These are phyloP conservation scores for Skeletonema costatum DNA, from an alignment of 108 stramenopile species.

Conservation along the genomic window DNA sequence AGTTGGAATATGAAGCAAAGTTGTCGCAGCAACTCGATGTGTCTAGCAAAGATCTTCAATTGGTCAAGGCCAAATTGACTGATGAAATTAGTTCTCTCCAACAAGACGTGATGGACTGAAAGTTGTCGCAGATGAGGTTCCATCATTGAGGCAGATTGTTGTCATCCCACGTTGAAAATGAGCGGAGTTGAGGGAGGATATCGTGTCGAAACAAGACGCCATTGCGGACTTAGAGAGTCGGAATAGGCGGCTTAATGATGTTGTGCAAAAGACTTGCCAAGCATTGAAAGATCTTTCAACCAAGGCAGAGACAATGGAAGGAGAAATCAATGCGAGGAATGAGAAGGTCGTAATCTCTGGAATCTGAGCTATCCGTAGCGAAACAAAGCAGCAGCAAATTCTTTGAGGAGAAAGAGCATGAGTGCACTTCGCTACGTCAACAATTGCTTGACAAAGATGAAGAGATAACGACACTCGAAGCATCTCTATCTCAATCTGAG, in stretches of 20 bases:
- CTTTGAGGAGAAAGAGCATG: not conserved
- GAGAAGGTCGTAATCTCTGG: slow-evolving; percentile 21
- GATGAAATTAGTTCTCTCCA: slow-evolving; percentile 14
- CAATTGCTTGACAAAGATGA: slow-evolving; percentile 12
- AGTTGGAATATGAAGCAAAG: slow-evolving; percentile 26
- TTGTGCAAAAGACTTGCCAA: not conserved
- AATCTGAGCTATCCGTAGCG: slow-evolving; percentile 6
- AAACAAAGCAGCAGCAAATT: not conserved
- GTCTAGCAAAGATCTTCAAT: slow-evolving; percentile 3
- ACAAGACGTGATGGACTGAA: slow-evolving; percentile 10
- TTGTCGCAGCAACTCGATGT: slow-evolving; percentile 9
- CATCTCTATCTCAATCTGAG: not conserved
- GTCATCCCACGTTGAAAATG: not conserved
- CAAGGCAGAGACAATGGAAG: not conserved
- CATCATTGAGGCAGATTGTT: slow-evolving; percentile 10
- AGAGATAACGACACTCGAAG: slow-evolving; percentile 7
- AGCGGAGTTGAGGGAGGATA: slow-evolving; percentile 21
- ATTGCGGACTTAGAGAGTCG: slow-evolving; percentile 25
- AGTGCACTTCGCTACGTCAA: not conserved
- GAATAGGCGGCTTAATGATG: slow-evolving; percentile 4
- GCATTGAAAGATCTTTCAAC: slow-evolving; percentile 1
- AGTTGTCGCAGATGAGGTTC: slow-evolving; percentile 17
- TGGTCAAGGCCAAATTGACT: slow-evolving; percentile 4
- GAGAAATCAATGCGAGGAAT: slow-evolving; percentile 28
- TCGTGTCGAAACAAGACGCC: slow-evolving; percentile 8